Evolutionary conservation across 257 asterid species (phyloP).

Genomic region (Salvia hispanica): DNA sequence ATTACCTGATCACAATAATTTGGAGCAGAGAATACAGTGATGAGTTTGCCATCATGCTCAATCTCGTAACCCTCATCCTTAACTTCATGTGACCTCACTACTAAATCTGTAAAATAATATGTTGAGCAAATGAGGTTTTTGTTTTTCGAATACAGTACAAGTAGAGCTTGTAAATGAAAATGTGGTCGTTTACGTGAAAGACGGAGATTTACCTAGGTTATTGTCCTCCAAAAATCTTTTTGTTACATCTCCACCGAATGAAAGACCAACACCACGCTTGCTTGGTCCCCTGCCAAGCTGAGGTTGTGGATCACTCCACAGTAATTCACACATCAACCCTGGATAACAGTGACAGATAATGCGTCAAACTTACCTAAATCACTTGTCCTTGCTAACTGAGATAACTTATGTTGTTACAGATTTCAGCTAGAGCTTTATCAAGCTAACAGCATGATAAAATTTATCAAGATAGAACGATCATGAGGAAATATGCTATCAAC

Average conservation of each 20-base stretch:
- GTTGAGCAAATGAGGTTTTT: neutral
- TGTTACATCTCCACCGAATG: conserved; percentile 90
- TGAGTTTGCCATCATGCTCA: conserved; percentile 96
- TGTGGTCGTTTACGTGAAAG: conserved; percentile 5
- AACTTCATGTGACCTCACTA: conserved; percentile 99
- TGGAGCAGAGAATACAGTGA: conserved; percentile 97
- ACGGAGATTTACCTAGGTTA: conserved; percentile 59
- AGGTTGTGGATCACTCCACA: conserved; percentile 99
- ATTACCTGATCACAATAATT: conserved; percentile 98
- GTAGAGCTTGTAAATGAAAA: conserved; percentile 9
- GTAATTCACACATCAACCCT: conserved; percentile 97
- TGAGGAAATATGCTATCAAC: neutral
- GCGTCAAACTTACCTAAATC: conserved; percentile 29
- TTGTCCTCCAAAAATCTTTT: conserved; percentile 90
- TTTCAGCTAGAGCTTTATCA: conserved; percentile 7
- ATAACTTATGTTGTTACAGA: neutral
- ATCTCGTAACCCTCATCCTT: conserved; percentile 98
- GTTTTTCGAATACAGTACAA: conserved; percentile 9
- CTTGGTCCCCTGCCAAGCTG: conserved; percentile 99
- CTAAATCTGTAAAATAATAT: conserved; percentile 61
- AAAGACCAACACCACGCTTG: conserved; percentile 98
- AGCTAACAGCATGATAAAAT: neutral
- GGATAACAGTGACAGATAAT: conserved; percentile 32
- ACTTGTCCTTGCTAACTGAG: neutral
- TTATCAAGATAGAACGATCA: conserved; percentile 8